A percentile compares a stretch with the other conserved stretches of the same genome.
Evolutionary conservation across 2,329 filamentous ascomycete genomes (phyloP).

Genomic region (Periconia sp.): DNA sequence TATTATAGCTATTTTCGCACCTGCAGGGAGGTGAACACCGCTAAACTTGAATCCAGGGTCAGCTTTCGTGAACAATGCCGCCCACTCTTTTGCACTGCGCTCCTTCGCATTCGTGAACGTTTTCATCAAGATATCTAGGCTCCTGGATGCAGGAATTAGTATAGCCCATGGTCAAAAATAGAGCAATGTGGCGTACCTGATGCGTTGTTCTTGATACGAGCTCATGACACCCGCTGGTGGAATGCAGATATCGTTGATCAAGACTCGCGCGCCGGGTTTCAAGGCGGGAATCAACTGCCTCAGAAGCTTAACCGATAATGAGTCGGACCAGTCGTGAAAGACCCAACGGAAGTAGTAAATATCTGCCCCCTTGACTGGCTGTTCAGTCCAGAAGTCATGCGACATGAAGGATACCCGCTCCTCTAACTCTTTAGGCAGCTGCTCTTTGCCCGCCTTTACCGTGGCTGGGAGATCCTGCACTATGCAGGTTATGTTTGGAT

Average conservation of each 20-base stretch:
- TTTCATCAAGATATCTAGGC: conserved; percentile 50
- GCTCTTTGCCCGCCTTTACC: neutral
- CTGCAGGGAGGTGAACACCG: neutral
- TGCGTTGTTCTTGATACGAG: conserved; percentile 9
- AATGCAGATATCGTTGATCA: conserved; percentile 18
- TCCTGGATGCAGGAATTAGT: neutral
- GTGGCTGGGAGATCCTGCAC: neutral
- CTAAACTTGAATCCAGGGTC: conserved; percentile 22
- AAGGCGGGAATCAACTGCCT: conserved; percentile 19
- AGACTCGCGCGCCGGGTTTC: conserved; percentile 19
- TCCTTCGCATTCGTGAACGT: conserved; percentile 50
- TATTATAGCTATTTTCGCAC: neutral
- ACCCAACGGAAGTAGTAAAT: conserved; percentile 44
- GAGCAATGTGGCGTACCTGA: conserved; percentile 11
- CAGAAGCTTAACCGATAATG: conserved; percentile 21
- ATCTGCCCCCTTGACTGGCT: conserved; percentile 27
- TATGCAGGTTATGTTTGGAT: neutral
- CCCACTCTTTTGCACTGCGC: conserved; percentile 49
- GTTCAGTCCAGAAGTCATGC: conserved; percentile 22
- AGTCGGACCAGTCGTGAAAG: conserved; percentile 46
- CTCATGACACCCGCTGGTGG: conserved; percentile 10
- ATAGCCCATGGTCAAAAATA: neutral
- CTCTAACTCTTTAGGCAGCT: conserved; percentile 4
- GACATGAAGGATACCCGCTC: conserved; percentile 14
- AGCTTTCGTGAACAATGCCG: conserved; percentile 43